Conservation (phyloP, 192 early-diverging fungal genomes). For the Phycomyces nitens region DNA sequence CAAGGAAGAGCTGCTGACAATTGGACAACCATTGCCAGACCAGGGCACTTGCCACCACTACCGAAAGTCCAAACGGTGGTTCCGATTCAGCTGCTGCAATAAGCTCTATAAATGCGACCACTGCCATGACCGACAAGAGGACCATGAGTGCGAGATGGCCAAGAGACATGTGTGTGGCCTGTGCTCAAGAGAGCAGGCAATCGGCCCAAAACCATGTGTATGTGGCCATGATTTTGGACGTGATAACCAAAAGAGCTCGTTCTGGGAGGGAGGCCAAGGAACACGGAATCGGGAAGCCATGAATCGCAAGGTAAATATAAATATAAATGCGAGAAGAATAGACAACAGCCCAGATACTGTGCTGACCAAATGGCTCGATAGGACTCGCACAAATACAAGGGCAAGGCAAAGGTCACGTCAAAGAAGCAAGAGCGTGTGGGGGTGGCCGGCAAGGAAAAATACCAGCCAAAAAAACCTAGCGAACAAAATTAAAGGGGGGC, state of each 20-base stretch:
- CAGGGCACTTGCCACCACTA: slow-evolving; percentile 85
- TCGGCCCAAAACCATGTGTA: slow-evolving; percentile 47
- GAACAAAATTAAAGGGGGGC: background rate
- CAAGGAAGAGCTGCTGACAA: slow-evolving; percentile 53
- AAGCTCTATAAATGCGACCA: slow-evolving; percentile 78
- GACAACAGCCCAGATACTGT: background rate
- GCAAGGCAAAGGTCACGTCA: slow-evolving; percentile 20
- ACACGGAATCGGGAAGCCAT: slow-evolving; percentile 68
- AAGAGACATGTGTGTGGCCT: slow-evolving; percentile 82
- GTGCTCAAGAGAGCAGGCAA: slow-evolving; percentile 77
- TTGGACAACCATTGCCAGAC: slow-evolving; percentile 70
- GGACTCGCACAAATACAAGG: slow-evolving; percentile 34
- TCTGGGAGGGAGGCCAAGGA: slow-evolving; percentile 92
- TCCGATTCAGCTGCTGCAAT: slow-evolving; percentile 90
- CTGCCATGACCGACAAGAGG: slow-evolving; percentile 79
- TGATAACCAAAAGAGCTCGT: slow-evolving; percentile 51
- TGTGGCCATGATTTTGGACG: slow-evolving; percentile 68
- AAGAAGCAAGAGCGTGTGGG: slow-evolving; percentile 35
- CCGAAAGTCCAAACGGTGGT: slow-evolving; percentile 83
- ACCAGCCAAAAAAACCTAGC: background rate
- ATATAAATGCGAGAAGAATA: background rate
- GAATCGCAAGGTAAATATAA: slow-evolving; percentile 61
- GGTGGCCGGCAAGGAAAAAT: slow-evolving; percentile 14
- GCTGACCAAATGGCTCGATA: background rate
- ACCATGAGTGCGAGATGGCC: slow-evolving; percentile 61